Base-by-base conservation (phyloP, 208 protist species). In the Crithidia thermophila region DNA sequence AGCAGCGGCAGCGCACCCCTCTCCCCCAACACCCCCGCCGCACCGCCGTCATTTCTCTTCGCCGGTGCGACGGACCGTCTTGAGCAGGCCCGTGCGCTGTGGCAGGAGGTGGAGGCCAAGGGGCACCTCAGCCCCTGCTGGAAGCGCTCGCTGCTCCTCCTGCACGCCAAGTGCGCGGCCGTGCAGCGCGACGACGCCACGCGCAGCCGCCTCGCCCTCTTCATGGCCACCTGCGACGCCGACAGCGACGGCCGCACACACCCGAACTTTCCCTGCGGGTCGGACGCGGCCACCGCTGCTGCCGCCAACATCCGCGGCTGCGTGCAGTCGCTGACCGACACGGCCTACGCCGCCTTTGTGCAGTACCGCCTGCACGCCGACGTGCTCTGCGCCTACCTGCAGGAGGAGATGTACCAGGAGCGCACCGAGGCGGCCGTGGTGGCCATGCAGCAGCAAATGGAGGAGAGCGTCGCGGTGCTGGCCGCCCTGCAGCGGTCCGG, bases 341-440 rank as follows among this genome's bases (percentile, higher is more conserved):
- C 74, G 23, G 73, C 77, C 30, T 94, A 96, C 66, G 60, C 71
- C 16, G 65, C 88, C 43, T 96, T 93, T 56, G 73, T 93, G 42
- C 91, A 94, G 72, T 96, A 94, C 73, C 84, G 88, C 45, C 76
- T 96, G 16, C 91, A 96, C 75, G 73, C 84, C 3, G 85, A 93
- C 60, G 79, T 88, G 16, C 55, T 96, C 9, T 96, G 91, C 66
- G 77, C 85, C 11, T 93, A 92, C 64, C 73, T 93, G 45, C 81
- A 93, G 57, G 88, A 94, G 60, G 88, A 94, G 60, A 53, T 89
- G 8, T 96, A 92, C 69, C 91, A 96, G 56, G 75, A 96, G 71
- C 88, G 88, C 61, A 96, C 91, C 8, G 88, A 93, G 63, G 65
- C 66, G 6, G 83, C 81, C 4, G 80, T 95, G 18, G 76, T 77